A percentile compares a stretch with the other conserved stretches of the same genome.
Conservation (phyloP, 441 rosid genomes). For the Syzygium malaccense region DNA sequence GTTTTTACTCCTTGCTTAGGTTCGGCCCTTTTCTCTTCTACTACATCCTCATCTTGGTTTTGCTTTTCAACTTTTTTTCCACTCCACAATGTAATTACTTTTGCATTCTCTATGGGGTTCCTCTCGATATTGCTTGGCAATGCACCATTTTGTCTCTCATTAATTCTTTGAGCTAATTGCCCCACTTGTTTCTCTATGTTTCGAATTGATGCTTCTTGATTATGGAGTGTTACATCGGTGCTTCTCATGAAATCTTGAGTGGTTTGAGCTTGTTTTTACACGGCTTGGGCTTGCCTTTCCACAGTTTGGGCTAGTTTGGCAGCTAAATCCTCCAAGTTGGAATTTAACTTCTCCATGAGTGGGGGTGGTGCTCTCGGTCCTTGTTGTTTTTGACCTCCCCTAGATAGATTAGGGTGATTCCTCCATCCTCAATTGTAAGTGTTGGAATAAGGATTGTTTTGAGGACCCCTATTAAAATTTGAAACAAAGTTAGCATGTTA, state of each 20-base stretch:
- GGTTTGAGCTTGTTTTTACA: no score
- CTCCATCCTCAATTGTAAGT: neutral
- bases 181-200: neutral
- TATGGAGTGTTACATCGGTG: neutral
- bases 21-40: no score
- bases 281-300: no score
- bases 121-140: neutral
- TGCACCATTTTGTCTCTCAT: neutral
- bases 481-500: neutral
- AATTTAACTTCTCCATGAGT: no score
- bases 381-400: neutral
- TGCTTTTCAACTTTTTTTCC: neutral
- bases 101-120: neutral
- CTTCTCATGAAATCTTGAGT: neutral
- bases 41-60: no score
- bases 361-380: neutral
- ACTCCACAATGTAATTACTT: neutral
- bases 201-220: neutral
- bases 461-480: neutral
- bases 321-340: no score
- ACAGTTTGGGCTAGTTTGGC: no score
- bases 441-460: neutral
- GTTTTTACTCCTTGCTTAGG: no score
- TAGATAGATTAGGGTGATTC: neutral
- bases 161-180: neutral